phyloP scores from a whole-genome alignment of 345 rosid genomes.

The Diplotaxis tenuifolia region DNA sequence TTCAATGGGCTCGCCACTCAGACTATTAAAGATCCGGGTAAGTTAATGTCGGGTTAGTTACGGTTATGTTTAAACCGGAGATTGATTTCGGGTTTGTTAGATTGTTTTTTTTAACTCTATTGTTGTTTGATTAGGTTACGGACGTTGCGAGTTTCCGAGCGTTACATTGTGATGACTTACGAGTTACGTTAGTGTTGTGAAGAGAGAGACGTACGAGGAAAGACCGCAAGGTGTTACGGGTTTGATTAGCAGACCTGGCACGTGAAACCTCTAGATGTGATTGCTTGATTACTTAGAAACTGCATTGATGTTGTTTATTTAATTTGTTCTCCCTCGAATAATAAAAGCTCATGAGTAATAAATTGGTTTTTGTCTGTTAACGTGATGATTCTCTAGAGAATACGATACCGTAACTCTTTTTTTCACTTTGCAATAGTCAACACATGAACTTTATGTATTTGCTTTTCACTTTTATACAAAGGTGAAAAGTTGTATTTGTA shows the following conservation, averaged over 20 bases:
- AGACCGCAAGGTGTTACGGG: slow-evolving; percentile 10
- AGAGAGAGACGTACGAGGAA: not conserved
- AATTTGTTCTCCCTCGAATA: not conserved
- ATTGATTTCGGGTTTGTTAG: not conserved
- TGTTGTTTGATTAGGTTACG: slow-evolving; percentile 52
- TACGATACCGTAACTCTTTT: not conserved
- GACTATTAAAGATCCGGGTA: slow-evolving; percentile 78
- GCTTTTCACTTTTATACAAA: not conserved
- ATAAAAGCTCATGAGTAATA: not conserved
- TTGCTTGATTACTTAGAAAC: not conserved
- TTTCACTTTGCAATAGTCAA: not conserved
- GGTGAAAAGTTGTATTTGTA: not conserved
- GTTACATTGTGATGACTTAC: slow-evolving; percentile 43
- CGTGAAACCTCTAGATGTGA: slow-evolving; percentile 11
- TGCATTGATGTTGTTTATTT: slow-evolving; percentile 15
- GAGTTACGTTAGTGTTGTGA: slow-evolving; percentile 5
- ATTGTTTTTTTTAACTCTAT: not conserved
- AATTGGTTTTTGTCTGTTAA: slow-evolving; percentile 1
- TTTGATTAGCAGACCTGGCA: not conserved
- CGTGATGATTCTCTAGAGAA: not conserved
- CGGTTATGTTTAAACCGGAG: not conserved
- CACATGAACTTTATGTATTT: not conserved
- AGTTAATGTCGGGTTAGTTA: slow-evolving; percentile 17
- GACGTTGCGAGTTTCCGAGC: slow-evolving; percentile 76
- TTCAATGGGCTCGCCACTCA: slow-evolving; percentile 75